Percentiles rank a stretch among this genome's conserved stretches.
phyloP scores from a whole-genome alignment of 2,329 filamentous ascomycete species.

The Microdochium bolleyi region DNA sequence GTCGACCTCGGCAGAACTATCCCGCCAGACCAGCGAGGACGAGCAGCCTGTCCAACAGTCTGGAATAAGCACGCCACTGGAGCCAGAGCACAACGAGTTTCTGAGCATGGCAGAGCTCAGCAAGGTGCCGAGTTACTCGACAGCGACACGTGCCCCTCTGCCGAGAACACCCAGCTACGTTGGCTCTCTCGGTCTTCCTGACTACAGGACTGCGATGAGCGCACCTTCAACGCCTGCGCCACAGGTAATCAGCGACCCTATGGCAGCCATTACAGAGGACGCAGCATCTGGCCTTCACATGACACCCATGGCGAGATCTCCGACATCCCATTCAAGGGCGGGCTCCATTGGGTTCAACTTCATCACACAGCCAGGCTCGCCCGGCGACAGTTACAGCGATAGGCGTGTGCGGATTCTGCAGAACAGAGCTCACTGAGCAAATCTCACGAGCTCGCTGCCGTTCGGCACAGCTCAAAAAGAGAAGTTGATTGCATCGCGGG shows the following conservation, averaged over 20 bases:
- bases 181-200: slow-evolving; percentile 47
- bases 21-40: slow-evolving; percentile 45
- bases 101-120: slow-evolving; percentile 57
- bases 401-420: slow-evolving; percentile 4
- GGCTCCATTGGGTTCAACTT: slow-evolving; percentile 17
- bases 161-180: slow-evolving; percentile 43
- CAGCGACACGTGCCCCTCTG: slow-evolving; percentile 56
- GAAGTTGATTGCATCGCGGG: not conserved
- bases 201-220: slow-evolving; percentile 56
- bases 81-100: slow-evolving; percentile 44
- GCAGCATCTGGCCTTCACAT: not conserved
- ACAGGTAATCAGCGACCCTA: slow-evolving; percentile 17
- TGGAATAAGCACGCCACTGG: slow-evolving; percentile 38
- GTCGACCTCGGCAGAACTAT: slow-evolving; percentile 37
- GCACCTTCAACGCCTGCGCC: slow-evolving; percentile 40
- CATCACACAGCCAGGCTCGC: slow-evolving; percentile 12
- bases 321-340: not conserved
- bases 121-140: slow-evolving; percentile 71
- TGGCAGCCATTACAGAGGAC: slow-evolving; percentile 17
- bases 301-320: slow-evolving; percentile 1
- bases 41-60: slow-evolving; percentile 28
- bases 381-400: slow-evolving; percentile 16
- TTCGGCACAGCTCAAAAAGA: not conserved
- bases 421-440: not conserved
- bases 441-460: too few relatives aligned